These are phyloP conservation scores for Collybia sp. DNA, from an alignment of 768 basidiomycete species.

Conservation along the genomic window DNA sequence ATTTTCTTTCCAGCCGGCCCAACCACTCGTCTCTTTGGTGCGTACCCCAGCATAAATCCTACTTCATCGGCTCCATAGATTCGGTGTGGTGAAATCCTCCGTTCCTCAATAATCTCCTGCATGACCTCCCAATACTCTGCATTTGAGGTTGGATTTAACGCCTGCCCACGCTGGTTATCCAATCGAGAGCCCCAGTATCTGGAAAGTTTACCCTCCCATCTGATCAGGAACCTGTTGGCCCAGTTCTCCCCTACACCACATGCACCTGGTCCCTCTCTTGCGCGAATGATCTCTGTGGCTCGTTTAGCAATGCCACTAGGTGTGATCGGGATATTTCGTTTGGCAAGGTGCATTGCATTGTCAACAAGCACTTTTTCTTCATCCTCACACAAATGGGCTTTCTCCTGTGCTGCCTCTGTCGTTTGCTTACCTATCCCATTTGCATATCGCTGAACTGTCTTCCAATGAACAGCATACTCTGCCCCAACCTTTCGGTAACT, in stretches of 20 bases:
- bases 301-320: slow-evolving; percentile 22
- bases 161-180: slow-evolving; percentile 25
- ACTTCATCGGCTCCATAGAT: slow-evolving; percentile 30
- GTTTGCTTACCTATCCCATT: no score
- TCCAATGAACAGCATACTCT: no score
- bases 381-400: not conserved
- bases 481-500: no score
- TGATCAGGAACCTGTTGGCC: slow-evolving; percentile 24
- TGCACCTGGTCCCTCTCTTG: slow-evolving; percentile 7
- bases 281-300: slow-evolving; percentile 23
- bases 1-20: slow-evolving; percentile 14
- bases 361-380: slow-evolving; percentile 25
- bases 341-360: slow-evolving; percentile 19
- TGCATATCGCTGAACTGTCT: no score
- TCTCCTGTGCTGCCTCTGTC: no score
- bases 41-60: slow-evolving; percentile 20
- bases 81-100: slow-evolving; percentile 16
- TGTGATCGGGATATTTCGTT: slow-evolving; percentile 31
- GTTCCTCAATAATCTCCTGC: slow-evolving; percentile 12
- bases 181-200: slow-evolving; percentile 25
- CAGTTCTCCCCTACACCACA: slow-evolving; percentile 27
- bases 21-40: slow-evolving; percentile 21
- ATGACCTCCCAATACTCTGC: slow-evolving; percentile 28
- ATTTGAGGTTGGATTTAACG: slow-evolving; percentile 31
- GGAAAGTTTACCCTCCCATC: slow-evolving; percentile 21